Base-by-base conservation (phyloP, 768 basidiomycete species). In the Lactifluus volemus region DNA sequence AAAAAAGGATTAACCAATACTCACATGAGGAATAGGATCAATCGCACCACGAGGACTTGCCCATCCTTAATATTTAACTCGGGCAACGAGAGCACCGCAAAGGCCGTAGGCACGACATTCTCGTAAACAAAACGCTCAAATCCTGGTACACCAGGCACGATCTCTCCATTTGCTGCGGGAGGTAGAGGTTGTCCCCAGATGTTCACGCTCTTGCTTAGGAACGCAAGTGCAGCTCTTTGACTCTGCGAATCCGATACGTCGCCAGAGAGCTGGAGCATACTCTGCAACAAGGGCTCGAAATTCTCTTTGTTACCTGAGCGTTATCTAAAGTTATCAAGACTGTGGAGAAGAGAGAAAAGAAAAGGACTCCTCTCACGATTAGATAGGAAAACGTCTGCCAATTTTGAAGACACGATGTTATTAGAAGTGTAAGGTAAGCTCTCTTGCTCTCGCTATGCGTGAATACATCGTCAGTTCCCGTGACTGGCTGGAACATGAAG, bases 71-170 rank as follows among this genome's bases (percentile, higher is more conserved):
- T 76, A 69, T 94, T 95, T 71, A 97, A 91, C 44, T 85, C 82
- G 0, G 88, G 84, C 9, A 80, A 76, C 11, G 89, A 85, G 1
- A 92, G 83, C 4, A 98, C 83, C 8, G 84, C 80, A 72, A 99
- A 97, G 25, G 86, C 87, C 2, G 84, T 76, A 11, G 92, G 90
- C 54, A 98, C 77, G 38, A 96, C 73, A 12, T 85, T 82, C 63
- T 94, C 88, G 68, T 98, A 98, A 34, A 96, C 81, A 70, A 95
- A 95, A 14, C 83, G 81, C 66, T 98, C 94, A 66, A 97, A 98
- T 0, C 96, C 95, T 11, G 93, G 92, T 48, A 98, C 73, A 11
- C 78, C 53, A 1, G 67, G 56, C 11, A 66, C 60, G 21, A 47
- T 17, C 25, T 65, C 65, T 29, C 63, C 65, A 15, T 59, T 68